Base-by-base conservation (phyloP, 2,329 filamentous ascomycete species). In the Aspergillus costaricaensis region DNA sequence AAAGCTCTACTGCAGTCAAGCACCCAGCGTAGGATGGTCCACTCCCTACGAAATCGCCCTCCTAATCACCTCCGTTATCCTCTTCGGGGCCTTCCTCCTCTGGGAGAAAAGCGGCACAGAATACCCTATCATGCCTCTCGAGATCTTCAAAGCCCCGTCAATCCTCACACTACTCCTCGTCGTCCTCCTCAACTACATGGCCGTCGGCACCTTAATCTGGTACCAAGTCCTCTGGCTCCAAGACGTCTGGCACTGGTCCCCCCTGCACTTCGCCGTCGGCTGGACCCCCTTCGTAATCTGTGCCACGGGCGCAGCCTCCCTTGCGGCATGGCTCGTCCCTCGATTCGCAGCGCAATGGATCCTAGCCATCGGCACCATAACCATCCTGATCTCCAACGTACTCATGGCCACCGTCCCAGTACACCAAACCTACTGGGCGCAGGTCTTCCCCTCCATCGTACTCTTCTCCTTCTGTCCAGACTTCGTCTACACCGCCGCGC, bases 401-500 rank as follows among this genome's bases (percentile, higher is more conserved):
- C 66, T 80, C 8, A 68, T 79, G 23, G 80, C 79, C 1, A 82
- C 81, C 0, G 78, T 82, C 70, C 80, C 81, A 0, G 68, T 73
- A 5, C 72, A 81, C 1, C 79, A 82, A 61, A 75, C 68, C 0
- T 84, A 75, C 65, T 82, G 79, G 79, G 72, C 72, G 2, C 71
- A 73, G 38, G 51, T 70, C 1, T 84, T 84, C 53, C 79, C 72
- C 0, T 74, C 74, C 2, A 70, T 72, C 15, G 58, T 78, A 4
- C 62, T 78, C 8, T 69, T 72, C 23, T 61, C 70, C 0, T 76
- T 76, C 65, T 81, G 79, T 30, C 81, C 81, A 0, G 83, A 85
- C 60, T 77, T 85, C 2, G 76, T 83, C 5, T 83, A 79, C 56
- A 79, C 81, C 0, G 81, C 80, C 0, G 81, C 81, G 0, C 81